Evolutionary conservation across 2,329 filamentous ascomycete species (phyloP).

Genomic region (Leptoxyphium fumago): DNA sequence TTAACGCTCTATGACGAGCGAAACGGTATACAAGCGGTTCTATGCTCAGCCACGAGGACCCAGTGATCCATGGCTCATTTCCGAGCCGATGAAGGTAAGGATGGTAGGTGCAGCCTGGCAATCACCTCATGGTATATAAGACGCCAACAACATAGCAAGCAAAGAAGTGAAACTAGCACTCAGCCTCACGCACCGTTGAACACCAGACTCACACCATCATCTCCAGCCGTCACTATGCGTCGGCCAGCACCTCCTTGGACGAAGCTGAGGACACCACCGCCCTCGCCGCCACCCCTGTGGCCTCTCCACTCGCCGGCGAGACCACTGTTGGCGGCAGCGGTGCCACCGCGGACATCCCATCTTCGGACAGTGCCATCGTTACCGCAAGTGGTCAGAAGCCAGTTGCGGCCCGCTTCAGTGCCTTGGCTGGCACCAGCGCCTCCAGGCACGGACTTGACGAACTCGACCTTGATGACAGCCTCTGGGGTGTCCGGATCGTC

Average conservation of each 20-base stretch:
- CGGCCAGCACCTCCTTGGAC: slow-evolving; percentile 64
- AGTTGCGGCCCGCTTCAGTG: slow-evolving; percentile 26
- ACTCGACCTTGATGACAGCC: slow-evolving; percentile 86
- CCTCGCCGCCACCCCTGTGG: slow-evolving; percentile 69
- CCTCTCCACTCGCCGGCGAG: slow-evolving; percentile 80
- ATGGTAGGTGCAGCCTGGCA: no score
- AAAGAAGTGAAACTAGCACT: no score
- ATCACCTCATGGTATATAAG: no score
- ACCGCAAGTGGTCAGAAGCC: slow-evolving; percentile 72
- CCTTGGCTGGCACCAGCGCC: slow-evolving; percentile 18
- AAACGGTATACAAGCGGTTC: no score
- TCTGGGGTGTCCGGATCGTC: slow-evolving; percentile 35
- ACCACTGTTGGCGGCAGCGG: slow-evolving; percentile 50
- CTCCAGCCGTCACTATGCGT: slow-evolving; percentile 74
- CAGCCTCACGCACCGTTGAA: slow-evolving; percentile 34
- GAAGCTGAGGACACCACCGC: slow-evolving; percentile 80
- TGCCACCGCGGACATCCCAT: slow-evolving; percentile 68
- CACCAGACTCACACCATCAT: slow-evolving; percentile 59
- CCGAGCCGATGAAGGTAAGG: no score
- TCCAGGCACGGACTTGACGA: slow-evolving; percentile 40
- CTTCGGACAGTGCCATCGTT: slow-evolving; percentile 83
- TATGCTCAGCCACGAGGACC: no score
- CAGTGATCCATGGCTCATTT: no score
- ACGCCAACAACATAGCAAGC: no score
- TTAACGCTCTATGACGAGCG: no score